Evolutionary conservation across 2,329 filamentous ascomycete genomes (phyloP), one percentile per base, ranked within the genome.

Genomic region (Fonsecaea erecta): DNA sequence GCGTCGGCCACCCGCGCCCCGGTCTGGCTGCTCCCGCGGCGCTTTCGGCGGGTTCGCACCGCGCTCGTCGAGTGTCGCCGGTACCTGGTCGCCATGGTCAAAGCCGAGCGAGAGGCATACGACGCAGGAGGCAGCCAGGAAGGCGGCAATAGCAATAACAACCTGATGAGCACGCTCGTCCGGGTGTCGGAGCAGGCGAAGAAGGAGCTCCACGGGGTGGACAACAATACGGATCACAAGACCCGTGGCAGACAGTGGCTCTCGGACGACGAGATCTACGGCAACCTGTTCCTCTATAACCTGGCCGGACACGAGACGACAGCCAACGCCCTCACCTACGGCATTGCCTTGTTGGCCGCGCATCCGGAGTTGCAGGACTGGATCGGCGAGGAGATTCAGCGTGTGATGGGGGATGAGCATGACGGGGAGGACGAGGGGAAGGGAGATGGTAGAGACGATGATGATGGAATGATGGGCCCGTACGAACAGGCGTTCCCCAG

Each of bases 221-320:
- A n/a, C n/a, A n/a, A n/a, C n/a, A n/a, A 74, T 37, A 72, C 18
- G 53, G 70, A 5, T 37, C 43, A 1, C 67, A 59, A 1, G 68
- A 61, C 3, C 55, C 63, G 1, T n/a, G n/a, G n/a, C 58, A 35
- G 37, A 68, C 73, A 6, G 71, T 78, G 43, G 79, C 72, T 1
- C n/a, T 34, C 28, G 12, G 76, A 79, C 52, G 62, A 63, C 12
- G 82, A 85, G 63, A 79, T 85, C 7, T 81, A 80, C 43, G 81
- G 82, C 16, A 84, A 84, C 52, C 73, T 83, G 53, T 82, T 82
- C 58, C 73, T 80, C 1, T 77, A 83, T 64, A 83, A 81, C 57
- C 75, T 84, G 56, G 83, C 83, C 0, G 83, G 83, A 0, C 81
- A 84, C 63, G 83, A 85, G 62, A 84, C 82, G 0, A 82, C 81